Evolutionary conservation across 768 basidiomycete species (phyloP), one percentile per base, ranked within the genome.

Genomic region (Amylocystis lapponica): DNA sequence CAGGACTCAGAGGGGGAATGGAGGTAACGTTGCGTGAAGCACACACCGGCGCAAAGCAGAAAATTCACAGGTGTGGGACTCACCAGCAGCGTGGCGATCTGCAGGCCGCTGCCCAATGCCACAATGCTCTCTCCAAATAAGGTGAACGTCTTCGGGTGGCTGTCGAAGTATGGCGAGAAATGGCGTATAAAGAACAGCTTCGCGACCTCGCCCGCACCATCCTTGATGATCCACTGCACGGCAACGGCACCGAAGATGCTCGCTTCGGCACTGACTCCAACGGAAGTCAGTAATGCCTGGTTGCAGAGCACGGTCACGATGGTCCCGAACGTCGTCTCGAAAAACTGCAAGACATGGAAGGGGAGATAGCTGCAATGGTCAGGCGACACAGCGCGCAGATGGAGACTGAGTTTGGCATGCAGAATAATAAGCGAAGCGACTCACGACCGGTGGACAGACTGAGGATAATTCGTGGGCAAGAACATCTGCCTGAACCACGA

Each of bases 211-310:
- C 58, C 58, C 9, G 58, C 58, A 17, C 58, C 58, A 43, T 60
- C 58, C 36, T 60, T 60, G 44, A 60, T 60, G 45, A 60, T 55
- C 58, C 58, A 60, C 40, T 60, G 58, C n/a, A 56, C 54, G 20
- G 56, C 56, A 19, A 60, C 58, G 16, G 58, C 58, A 9, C 58
- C 58, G 31, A 60, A 57, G 3, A 60, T 49, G 40, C 56, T 57
- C 41, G 54, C 58, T 37, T 57, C 58, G 11, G 58, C 58, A 17
- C 54, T 56, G 21, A 60, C 50, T 1, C 58, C 58, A 14, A 60
- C 58, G 12, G 58, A 57, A 1, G 55, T 51, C 7, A 60, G 50
- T 25, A 57, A 50, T 26, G 58, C 58, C 37, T 60, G 58, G 41
- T 60, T 60, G 48, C 58, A 60, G 11, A 60, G 55, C 19, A 57